phyloP scores from a whole-genome alignment of 2,329 filamentous ascomycete species.

The Talaromyces sp. region DNA sequence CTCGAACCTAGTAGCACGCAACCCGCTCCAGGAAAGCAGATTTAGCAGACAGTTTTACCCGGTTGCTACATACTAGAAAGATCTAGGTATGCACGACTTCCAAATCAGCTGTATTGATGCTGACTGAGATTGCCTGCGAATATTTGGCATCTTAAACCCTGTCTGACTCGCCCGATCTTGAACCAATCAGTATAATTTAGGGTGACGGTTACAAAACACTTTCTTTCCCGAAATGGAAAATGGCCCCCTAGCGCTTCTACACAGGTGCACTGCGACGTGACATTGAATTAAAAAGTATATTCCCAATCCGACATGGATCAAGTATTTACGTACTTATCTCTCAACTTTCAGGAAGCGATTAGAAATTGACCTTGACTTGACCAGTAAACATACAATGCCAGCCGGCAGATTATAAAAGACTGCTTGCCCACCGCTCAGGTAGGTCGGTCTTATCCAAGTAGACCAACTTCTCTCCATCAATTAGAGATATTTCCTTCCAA shows the following conservation, averaged over 20 bases:
- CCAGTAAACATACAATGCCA: background rate
- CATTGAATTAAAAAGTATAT: background rate
- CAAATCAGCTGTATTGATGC: background rate
- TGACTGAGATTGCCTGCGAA: background rate
- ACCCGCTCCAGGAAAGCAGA: background rate
- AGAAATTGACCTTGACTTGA: background rate
- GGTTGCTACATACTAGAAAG: background rate
- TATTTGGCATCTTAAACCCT: background rate
- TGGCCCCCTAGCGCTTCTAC: background rate
- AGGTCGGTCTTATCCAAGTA: background rate
- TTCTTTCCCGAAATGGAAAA: constrained; percentile 1
- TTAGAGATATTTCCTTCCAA: too few relatives aligned
- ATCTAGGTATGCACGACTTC: background rate
- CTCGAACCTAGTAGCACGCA: too few relatives aligned
- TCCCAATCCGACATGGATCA: background rate
- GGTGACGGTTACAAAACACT: background rate
- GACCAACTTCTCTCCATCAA: background rate
- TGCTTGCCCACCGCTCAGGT: background rate
- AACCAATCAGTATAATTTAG: background rate
- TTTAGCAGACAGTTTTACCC: background rate
- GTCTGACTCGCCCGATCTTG: background rate
- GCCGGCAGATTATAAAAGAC: background rate
- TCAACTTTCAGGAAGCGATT: background rate
- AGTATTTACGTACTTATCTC: background rate
- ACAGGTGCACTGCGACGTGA: background rate